phyloP scores from a whole-genome alignment of 768 basidiomycete species.

The Kwoniella sp. region DNA sequence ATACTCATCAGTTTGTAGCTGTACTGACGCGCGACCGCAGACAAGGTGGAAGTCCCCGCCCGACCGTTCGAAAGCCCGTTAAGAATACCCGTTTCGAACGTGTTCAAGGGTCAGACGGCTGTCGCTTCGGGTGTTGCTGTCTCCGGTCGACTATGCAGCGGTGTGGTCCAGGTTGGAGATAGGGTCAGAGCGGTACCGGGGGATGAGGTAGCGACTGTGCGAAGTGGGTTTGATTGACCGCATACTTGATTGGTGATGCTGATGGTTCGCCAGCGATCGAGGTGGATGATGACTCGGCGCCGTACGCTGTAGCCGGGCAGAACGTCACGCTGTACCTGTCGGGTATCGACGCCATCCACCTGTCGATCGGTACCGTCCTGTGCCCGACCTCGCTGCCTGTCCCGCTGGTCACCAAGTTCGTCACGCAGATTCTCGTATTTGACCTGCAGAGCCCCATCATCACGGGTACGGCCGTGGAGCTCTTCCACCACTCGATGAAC shows the following conservation, averaged over 20 bases:
- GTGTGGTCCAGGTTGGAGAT: slow-evolving; percentile 89
- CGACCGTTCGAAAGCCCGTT: slow-evolving; percentile 72
- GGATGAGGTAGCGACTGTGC: slow-evolving; percentile 79
- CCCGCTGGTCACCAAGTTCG: slow-evolving; percentile 71
- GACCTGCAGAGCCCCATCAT: slow-evolving; percentile 87
- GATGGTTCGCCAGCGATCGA: slow-evolving; percentile 64
- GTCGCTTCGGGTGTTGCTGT: slow-evolving; percentile 65
- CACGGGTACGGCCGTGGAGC: slow-evolving; percentile 80
- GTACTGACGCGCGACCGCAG: slow-evolving; percentile 51
- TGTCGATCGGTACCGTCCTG: slow-evolving; percentile 82
- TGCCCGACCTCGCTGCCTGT: slow-evolving; percentile 70
- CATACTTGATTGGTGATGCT: background rate
- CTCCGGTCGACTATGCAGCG: slow-evolving; percentile 76
- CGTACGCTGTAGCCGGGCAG: slow-evolving; percentile 85
- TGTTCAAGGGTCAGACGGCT: slow-evolving; percentile 82
- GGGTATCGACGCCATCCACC: slow-evolving; percentile 75
- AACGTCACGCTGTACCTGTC: slow-evolving; percentile 83
- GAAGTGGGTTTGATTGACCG: slow-evolving; percentile 54
- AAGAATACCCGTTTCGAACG: slow-evolving; percentile 86
- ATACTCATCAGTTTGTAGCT: background rate
- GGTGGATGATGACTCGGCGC: slow-evolving; percentile 66
- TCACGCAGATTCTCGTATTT: slow-evolving; percentile 85
- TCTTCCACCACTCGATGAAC: slow-evolving; percentile 91
- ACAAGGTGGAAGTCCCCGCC: slow-evolving; percentile 71
- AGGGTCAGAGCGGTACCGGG: slow-evolving; percentile 80